Percentiles rank a stretch among this genome's conserved stretches.
Conservation (phyloP, 371 early-diverging fungal species). For the Nematocida major region DNA sequence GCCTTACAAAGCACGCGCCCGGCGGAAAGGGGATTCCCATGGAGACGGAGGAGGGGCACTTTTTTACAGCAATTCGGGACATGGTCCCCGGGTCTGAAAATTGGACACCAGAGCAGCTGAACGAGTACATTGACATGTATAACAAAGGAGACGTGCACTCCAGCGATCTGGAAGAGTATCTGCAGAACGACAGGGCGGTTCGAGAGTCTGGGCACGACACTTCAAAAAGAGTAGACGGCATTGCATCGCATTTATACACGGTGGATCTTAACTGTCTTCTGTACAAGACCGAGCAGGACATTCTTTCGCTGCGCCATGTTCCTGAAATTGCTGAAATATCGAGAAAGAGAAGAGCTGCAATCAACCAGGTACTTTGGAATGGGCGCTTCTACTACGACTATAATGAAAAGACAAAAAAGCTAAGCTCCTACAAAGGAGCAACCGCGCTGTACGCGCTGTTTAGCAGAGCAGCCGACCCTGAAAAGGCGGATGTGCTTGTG, state of each 20-base stretch:
- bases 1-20: slow-evolving; percentile 29
- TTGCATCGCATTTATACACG: slow-evolving; percentile 30
- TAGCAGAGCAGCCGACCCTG: background rate
- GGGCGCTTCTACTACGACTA: slow-evolving; percentile 33
- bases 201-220: slow-evolving; percentile 86
- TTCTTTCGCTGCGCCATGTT: slow-evolving; percentile 56
- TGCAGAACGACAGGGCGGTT: slow-evolving; percentile 65
- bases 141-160: slow-evolving; percentile 27
- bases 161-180: slow-evolving; percentile 52
- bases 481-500: slow-evolving; percentile 26
- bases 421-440: slow-evolving; percentile 40
- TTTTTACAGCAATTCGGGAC: slow-evolving; percentile 16
- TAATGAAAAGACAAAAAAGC: slow-evolving; percentile 6
- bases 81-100: slow-evolving; percentile 70
- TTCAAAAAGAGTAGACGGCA: slow-evolving; percentile 69
- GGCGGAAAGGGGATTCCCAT: slow-evolving; percentile 48
- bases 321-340: slow-evolving; percentile 20
- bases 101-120: slow-evolving; percentile 70
- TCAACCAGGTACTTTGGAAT: slow-evolving; percentile 42
- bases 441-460: slow-evolving; percentile 42
- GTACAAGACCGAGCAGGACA: slow-evolving; percentile 69
- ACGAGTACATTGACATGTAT: slow-evolving; percentile 47
- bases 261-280: slow-evolving; percentile 77
- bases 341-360: slow-evolving; percentile 48
- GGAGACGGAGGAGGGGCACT: slow-evolving; percentile 47